Conservation (phyloP, 1,284 basidiomycete genomes). For the Apiotrichum veenhuisii region DNA sequence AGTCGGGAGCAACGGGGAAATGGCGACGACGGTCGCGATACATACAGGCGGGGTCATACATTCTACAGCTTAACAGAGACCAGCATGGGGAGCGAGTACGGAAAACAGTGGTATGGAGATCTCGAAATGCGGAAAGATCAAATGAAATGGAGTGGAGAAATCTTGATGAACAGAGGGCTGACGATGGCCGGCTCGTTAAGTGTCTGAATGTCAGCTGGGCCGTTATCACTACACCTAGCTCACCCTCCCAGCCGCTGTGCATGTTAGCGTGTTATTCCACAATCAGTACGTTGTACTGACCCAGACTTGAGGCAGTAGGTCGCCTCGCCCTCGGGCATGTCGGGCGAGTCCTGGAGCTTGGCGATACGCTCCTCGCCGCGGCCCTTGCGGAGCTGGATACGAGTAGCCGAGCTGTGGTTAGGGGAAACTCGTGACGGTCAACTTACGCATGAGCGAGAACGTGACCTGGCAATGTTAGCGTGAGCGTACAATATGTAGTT, state of each 20-base stretch:
- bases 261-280: background rate
- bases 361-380: slow-evolving; percentile 90
- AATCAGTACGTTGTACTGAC: background rate
- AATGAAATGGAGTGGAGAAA: background rate
- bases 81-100: too few species aligned
- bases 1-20: background rate
- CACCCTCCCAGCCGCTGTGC: slow-evolving; percentile 38
- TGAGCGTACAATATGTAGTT: slow-evolving; percentile 2
- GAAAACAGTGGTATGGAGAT: background rate
- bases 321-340: slow-evolving; percentile 85
- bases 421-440: background rate
- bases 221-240: background rate
- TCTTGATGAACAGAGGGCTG: background rate
- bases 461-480: slow-evolving; percentile 31
- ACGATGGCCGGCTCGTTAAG: background rate
- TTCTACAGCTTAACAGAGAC: too few species aligned
- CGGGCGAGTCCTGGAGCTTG: slow-evolving; percentile 90
- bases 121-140: too few species aligned
- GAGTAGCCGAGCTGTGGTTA: slow-evolving; percentile 37
- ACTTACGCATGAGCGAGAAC: slow-evolving; percentile 49
- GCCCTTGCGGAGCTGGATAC: slow-evolving; percentile 57
- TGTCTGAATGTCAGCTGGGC: slow-evolving; percentile 3
- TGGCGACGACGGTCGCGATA: background rate
- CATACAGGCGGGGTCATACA: too few species aligned
- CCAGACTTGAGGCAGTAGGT: slow-evolving; percentile 68